Evolutionary conservation across 2,329 filamentous ascomycete genomes (phyloP), one percentile per base, ranked within the genome.

Genomic region (Colletotrichum trifolii): DNA sequence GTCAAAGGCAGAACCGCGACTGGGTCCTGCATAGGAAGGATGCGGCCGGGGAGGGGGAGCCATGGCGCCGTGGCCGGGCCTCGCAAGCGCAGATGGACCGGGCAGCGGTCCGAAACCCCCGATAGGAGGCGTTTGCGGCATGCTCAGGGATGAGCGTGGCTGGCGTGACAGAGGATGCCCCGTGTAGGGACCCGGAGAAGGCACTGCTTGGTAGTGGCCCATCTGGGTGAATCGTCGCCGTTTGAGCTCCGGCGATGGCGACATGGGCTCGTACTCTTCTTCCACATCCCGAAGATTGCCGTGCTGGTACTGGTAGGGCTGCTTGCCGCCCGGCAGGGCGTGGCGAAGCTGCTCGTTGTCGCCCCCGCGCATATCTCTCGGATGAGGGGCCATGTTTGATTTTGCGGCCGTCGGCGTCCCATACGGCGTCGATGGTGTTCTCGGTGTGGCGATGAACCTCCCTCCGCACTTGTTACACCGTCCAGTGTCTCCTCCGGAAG

Each of bases 401-500:
- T 71, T 75, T 13, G 73, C 70, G 8, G 76, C 72, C 3, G 77
- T 73, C 3, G 79, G 75, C 4, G 74, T 76, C 15, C 75, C 72
- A 58, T 81, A 80, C 1, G 84, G 81, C 3, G 81, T 84, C 13
- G 78, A 84, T 0, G 88, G 87, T 8, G 88, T 89, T 43, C 83
- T 82, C 1, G 89, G 87, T 6, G 87, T 87, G 55, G 85, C 84
- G 71, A 90, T 88, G 72, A 84, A 88, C 10, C 88, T 83, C 11
- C 91, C 91, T 66, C 90, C 89, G 70, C 92, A 94, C 81, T 89
- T 92, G 39, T 83, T 81, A 73, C 92, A 95, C 69, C 86, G 82
- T 33, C 80, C 79, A n/a, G 82, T 78, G 54, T 86, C 83, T 45
- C 87, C 84, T 15, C 77, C 79, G 2, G 76, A 72, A 2, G 77